Evolutionary conservation across 768 basidiomycete genomes (phyloP).

Genomic region (Trametes cinnabarina): DNA sequence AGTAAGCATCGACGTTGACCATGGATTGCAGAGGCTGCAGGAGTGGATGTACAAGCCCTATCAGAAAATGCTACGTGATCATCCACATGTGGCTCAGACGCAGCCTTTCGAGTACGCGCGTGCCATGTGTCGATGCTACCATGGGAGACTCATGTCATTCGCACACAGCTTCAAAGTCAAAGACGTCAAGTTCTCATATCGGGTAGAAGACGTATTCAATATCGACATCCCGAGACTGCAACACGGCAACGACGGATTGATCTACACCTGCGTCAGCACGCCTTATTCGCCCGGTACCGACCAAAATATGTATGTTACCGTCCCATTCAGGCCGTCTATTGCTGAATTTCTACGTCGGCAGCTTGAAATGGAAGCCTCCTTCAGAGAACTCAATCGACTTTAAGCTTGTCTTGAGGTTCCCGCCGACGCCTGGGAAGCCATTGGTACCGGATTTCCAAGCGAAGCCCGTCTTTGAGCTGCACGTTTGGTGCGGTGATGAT

Average conservation of each 20-base stretch:
- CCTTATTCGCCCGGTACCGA: constrained; percentile 84
- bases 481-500: constrained; percentile 78
- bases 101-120: constrained; percentile 82
- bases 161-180: constrained; percentile 77
- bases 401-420: constrained; percentile 92
- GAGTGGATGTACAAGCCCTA: constrained; percentile 85
- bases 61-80: constrained; percentile 60
- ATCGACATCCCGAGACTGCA: constrained; percentile 81
- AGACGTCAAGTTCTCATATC: constrained; percentile 82
- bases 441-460: constrained; percentile 72
- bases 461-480: constrained; percentile 82
- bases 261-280: constrained; percentile 89
- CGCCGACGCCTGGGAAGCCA: constrained; percentile 53
- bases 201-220: constrained; percentile 80
- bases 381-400: constrained; percentile 98
- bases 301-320: constrained; percentile 67
- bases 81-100: constrained; percentile 59
- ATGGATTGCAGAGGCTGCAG: constrained; percentile 60
- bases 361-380: constrained; percentile 98
- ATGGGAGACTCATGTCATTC: not conserved
- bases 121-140: not conserved
- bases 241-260: constrained; percentile 93
- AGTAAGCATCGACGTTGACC: not conserved
- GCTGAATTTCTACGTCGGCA: constrained; percentile 30
- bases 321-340: not conserved